Base-by-base conservation (phyloP, 495 filamentous ascomycete genomes). In the Hypoxylon fuscum region DNA sequence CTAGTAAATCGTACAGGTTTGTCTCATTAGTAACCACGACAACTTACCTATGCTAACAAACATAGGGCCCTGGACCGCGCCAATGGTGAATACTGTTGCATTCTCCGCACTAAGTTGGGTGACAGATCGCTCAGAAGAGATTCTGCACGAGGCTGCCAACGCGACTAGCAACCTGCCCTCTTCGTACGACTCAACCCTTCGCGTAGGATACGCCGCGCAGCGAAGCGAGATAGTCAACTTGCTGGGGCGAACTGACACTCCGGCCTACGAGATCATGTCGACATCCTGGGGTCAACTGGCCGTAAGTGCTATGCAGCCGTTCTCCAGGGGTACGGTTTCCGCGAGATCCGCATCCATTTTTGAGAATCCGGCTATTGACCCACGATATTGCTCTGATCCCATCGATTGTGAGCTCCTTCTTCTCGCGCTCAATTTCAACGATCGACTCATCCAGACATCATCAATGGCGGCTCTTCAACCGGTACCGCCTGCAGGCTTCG, bases 191-290 rank as follows among this genome's bases (percentile, higher is more conserved):
- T 18, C 71, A 0, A 68, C 77, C 8, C 51, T 83, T 21, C 23
- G 76, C 2, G 59, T 59, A 38, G 81, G 81, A 17, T 84, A 77
- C 55, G 47, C 21, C 3, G 62, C 59, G 11, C 78, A 83, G 56
- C 66, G 72, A 14, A 22, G 20, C 1, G 50, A 77, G 29, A 43
- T 79, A 1, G 55, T 66, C 34, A 66, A 60, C 3, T 57, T 81
- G 10, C 63, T 77, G 29, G 68, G 72, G 45, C 68, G 70, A 8
- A 70, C 59, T 1, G 76, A 74, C 17, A 67, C 69, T 5, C 71
- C 69, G 14, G 73, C 64, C 1, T 78, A 72, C 42, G 77, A 81
- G 37, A 59, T 78, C 20, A 68, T 79, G 54, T 72, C 70, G 37
- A 73, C 72, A 35, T 78, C 78, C 46, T 73, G 70, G 62, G 74